Base-by-base conservation (phyloP, 192 early-diverging fungal genomes). In the Entophlyctis luteolus region DNA sequence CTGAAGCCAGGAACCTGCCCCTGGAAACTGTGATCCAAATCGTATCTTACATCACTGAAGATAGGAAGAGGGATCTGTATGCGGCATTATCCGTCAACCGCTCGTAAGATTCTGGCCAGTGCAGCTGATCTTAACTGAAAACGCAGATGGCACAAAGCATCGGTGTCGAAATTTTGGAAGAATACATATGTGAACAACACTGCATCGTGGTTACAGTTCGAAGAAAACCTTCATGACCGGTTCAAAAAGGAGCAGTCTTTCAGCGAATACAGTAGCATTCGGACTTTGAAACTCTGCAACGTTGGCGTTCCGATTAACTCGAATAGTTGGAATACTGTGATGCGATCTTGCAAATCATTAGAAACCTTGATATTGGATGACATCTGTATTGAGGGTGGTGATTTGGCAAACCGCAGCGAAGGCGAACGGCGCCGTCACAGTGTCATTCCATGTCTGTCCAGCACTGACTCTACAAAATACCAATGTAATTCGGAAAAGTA, bases 121-220 rank as follows among this genome's bases (percentile, higher is more conserved):
- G 14, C 12, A 56, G 28, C 4, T 10, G 10, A 32, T 33, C 8
- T 16, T 10, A 33, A 34, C 27, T 34, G 55, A 42, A 59, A 59
- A 39, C 37, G 45, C 48, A 66, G 63, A 36, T 66, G 63, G 63
- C 47, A 66, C 20, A 25, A 12, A 16, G 63, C 52, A 1, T 22
- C 52, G 2, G 23, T 34, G 4, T 14, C 3, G 5, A 66, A 66
- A 38, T 66, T 25, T 47, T 66, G 63, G 63, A 66, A 66, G 27
- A 5, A 20, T 2, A 35, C 49, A 16, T 37, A 39, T 16, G 35
- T 66, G 10, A 42, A 12, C 5, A 28, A 54, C 34, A 22, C 6
- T 39, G 29, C 23, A 16, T 39, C 16, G 16, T 66, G 63, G 63
- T 2, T 12, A 5, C n/a, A 54, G n/a, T 55, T 66, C 50, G 36